phyloP scores from a whole-genome alignment of 1,284 basidiomycete genomes.

The Apiotrichum laibachii region DNA sequence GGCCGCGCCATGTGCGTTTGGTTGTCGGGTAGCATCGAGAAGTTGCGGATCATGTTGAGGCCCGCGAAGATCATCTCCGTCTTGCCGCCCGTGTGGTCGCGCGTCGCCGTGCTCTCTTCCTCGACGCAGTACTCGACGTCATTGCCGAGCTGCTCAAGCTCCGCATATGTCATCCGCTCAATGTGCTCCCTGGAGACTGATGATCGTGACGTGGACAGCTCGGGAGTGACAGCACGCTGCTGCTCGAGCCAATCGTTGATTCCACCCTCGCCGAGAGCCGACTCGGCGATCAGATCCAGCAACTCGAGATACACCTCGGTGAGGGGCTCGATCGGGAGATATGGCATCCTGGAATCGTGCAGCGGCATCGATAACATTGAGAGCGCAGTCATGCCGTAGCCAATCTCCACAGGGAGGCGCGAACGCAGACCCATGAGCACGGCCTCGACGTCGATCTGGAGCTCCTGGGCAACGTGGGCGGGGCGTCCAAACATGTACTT shows the following conservation, averaged over 20 bases:
- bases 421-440: conserved; percentile 87
- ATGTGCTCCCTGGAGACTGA: conserved; percentile 57
- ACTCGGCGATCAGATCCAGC: conserved; percentile 79
- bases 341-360: conserved; percentile 54
- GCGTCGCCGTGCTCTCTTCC: conserved; percentile 47
- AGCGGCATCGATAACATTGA: conserved; percentile 62
- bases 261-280: conserved; percentile 62
- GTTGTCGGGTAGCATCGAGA: conserved; percentile 74
- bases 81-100: conserved; percentile 30
- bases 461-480: conserved; percentile 54
- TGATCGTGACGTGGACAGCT: neutral
- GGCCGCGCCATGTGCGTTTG: conserved; percentile 63
- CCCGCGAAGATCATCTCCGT: conserved; percentile 66
- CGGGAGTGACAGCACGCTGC: neutral
- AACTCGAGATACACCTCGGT: conserved; percentile 82
- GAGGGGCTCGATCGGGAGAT: conserved; percentile 72
- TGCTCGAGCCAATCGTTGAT: conserved; percentile 51
- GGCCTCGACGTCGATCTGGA: conserved; percentile 79
- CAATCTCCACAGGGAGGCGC: conserved; percentile 74
- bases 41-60: conserved; percentile 80
- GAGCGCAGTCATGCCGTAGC: conserved; percentile 85
- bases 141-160: conserved; percentile 84
- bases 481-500: conserved; percentile 60
- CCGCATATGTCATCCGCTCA: conserved; percentile 68
- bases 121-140: conserved; percentile 75